phyloP scores from a whole-genome alignment of 371 early-diverging fungal species.

The Blakeslea trispora region DNA sequence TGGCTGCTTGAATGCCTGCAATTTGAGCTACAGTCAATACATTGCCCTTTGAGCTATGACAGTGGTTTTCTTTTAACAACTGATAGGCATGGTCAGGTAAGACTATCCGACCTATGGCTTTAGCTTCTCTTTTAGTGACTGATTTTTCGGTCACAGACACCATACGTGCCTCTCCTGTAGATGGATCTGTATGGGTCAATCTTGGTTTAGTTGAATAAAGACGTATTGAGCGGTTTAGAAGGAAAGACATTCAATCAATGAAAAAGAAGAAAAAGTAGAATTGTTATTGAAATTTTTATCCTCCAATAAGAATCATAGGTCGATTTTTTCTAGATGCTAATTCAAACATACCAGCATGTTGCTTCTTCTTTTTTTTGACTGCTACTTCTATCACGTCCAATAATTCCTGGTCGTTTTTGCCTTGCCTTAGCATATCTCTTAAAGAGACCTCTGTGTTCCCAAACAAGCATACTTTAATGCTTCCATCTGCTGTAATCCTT shows the following conservation, averaged over 20 bases:
- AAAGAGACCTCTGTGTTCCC: slow-evolving; percentile 87
- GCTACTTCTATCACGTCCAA: slow-evolving; percentile 70
- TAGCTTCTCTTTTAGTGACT: slow-evolving; percentile 69
- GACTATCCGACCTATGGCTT: slow-evolving; percentile 69
- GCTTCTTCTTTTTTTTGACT: slow-evolving; percentile 85
- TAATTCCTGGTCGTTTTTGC: slow-evolving; percentile 66
- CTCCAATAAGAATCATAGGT: slow-evolving; percentile 95
- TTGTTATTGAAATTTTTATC: slow-evolving; percentile 42
- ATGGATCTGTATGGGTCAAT: slow-evolving; percentile 78
- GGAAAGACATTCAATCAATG: not conserved
- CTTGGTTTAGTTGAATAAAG: slow-evolving; percentile 19
- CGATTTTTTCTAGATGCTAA: slow-evolving; percentile 82
- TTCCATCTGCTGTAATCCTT: slow-evolving; percentile 93
- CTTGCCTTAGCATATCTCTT: slow-evolving; percentile 75
- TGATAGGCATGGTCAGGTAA: slow-evolving; percentile 63
- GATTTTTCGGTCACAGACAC: slow-evolving; percentile 79
- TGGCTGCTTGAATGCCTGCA: slow-evolving; percentile 92
- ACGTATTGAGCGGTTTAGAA: not conserved
- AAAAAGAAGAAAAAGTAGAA: slow-evolving; percentile 2
- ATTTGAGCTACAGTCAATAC: slow-evolving; percentile 87
- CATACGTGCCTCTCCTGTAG: slow-evolving; percentile 79
- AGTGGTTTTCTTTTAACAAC: slow-evolving; percentile 56
- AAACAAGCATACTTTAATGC: slow-evolving; percentile 91
- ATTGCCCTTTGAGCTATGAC: slow-evolving; percentile 72
- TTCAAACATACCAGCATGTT: slow-evolving; percentile 90